Evolutionary conservation across 2,329 filamentous ascomycete genomes (phyloP), one percentile per base, ranked within the genome.

Genomic region (Pseudocercospora fijiensis): DNA sequence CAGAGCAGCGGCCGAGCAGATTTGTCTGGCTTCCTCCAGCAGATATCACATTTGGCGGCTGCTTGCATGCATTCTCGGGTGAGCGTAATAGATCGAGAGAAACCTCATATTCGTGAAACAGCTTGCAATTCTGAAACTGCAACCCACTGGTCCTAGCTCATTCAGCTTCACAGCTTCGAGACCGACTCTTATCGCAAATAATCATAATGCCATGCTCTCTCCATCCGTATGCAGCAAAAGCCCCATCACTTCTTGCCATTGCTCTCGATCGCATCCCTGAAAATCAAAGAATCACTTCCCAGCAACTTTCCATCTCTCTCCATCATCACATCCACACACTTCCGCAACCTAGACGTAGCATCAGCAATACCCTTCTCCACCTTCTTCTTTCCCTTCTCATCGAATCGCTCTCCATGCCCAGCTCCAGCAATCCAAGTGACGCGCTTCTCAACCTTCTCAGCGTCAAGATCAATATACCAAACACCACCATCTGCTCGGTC

Each of bases 11-110:
- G 7, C 82, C 82, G 0, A 77, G 78, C 30, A 77, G 80, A 13
- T 80, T 85, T 41, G 77, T 83, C 24, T 83, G 81, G 81, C 70
- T 82, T 3, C 75, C 80, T 7, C 80, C 80, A 1, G 72, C 75
- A 2, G 76, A 81, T 62, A 75, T 74, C 3, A 65, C 71, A 4
- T 69, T 74, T 37, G 72, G 72, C 18, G 79, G 78, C 10, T 83
- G 81, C 65, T 66, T 83, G 22, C 78, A 81, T 62, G 81, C 81
- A 3, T 83, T 77, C 68, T 78, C 77, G 4, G 76, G 74, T 2
- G 70, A 75, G n/a, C n/a, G n/a, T n/a, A n/a, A n/a, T n/a, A n/a
- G n/a, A n/a, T n/a, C n/a, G n/a, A n/a, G n/a, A n/a, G n/a, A n/a
- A n/a, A n/a, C n/a, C n/a, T n/a, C n/a, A n/a, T n/a, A n/a, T n/a